phyloP scores from a whole-genome alignment of 805 yeast genomes.

The Saccharomycopsis oosterbeekiorum region DNA sequence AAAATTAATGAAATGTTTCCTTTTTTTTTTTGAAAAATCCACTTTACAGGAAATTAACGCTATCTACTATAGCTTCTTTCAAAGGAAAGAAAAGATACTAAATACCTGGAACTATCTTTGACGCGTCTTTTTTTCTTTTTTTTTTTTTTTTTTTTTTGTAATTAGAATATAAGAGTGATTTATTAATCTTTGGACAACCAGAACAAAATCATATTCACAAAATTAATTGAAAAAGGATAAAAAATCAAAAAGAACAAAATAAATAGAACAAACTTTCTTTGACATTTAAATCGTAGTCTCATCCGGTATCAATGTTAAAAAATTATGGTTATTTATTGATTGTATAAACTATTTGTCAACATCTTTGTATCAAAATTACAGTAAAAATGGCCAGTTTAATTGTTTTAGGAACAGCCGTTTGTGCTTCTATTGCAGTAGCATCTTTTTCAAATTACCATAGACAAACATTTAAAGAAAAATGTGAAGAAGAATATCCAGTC shows the following conservation, averaged over 20 bases:
- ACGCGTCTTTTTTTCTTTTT: too few species aligned
- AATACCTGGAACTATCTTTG: too few species aligned
- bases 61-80: too few species aligned
- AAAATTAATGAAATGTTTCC: too few species aligned
- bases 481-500: constrained; percentile 10
- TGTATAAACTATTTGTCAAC: too few species aligned
- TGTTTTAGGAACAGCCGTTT: constrained; percentile 5
- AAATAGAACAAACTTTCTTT: background rate
- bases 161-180: background rate
- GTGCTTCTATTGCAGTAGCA: constrained; percentile 9
- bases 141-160: background rate
- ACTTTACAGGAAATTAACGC: background rate
- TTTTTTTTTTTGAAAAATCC: background rate
- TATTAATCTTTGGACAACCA: background rate
- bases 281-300: too few species aligned
- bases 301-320: too few species aligned
- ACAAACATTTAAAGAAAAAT: constrained; percentile 5
- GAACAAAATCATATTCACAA: too few species aligned
- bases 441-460: constrained; percentile 8
- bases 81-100: too few species aligned
- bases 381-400: background rate
- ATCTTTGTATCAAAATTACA: background rate
- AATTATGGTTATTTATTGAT: too few species aligned
- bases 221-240: background rate
- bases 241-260: background rate